These are phyloP conservation scores for Ophiostoma sp. DNA, from an alignment of 2,329 filamentous ascomycete species.

Conservation along the genomic window DNA sequence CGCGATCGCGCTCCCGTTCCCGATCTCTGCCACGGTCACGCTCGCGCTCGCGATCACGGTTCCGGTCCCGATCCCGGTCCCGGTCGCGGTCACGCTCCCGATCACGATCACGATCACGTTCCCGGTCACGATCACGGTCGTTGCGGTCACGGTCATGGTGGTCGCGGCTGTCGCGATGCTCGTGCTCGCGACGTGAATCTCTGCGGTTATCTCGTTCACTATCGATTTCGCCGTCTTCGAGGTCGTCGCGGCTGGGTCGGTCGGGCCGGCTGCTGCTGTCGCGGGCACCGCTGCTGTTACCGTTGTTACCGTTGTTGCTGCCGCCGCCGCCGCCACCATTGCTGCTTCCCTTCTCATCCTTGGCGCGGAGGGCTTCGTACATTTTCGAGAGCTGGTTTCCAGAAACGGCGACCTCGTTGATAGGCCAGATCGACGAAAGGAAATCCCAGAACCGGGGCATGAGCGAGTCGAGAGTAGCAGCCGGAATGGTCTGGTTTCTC, in stretches of 20 bases:
- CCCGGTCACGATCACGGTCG: constrained; percentile 37
- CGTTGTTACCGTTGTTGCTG: background rate
- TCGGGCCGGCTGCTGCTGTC: constrained; percentile 28
- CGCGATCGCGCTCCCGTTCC: constrained; percentile 38
- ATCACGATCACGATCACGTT: constrained; percentile 36
- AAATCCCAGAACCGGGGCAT: constrained; percentile 45
- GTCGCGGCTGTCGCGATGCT: constrained; percentile 24
- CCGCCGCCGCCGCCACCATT: constrained; percentile 20
- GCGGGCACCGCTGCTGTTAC: background rate
- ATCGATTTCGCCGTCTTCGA: constrained; percentile 43
- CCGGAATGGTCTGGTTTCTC: constrained; percentile 36
- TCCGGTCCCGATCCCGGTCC: constrained; percentile 19
- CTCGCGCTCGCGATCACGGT: constrained; percentile 25
- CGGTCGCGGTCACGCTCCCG: constrained; percentile 24
- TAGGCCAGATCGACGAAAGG: constrained; percentile 43
- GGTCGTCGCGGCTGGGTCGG: constrained; percentile 35
- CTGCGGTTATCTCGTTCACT: constrained; percentile 40
- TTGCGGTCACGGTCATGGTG: constrained; percentile 21
- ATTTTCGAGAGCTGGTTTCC: constrained; percentile 41
- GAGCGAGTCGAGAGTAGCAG: constrained; percentile 37
- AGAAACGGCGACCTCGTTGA: constrained; percentile 41
- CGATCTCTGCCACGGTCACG: constrained; percentile 21
- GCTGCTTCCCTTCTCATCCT: constrained; percentile 36
- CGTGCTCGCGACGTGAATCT: constrained; percentile 36
- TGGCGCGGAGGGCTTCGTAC: constrained; percentile 40